Conservation (phyloP, 2,329 filamentous ascomycete species). For the Atkinsonella hypoxylon region DNA sequence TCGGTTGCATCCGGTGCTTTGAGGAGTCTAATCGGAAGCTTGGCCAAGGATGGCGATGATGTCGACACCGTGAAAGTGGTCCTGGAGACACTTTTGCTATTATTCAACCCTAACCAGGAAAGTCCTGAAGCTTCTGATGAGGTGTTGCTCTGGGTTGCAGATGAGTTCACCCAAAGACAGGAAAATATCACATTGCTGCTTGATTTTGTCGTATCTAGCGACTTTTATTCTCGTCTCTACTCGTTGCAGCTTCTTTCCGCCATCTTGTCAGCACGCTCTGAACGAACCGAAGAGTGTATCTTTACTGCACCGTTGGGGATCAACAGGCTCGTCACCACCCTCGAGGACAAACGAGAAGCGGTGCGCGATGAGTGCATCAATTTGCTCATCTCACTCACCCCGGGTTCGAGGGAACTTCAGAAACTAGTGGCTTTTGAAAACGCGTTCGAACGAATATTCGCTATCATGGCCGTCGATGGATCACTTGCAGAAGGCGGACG, state of each 20-base stretch:
- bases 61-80: slow-evolving; percentile 93
- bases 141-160: slow-evolving; percentile 88
- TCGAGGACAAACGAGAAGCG: slow-evolving; percentile 79
- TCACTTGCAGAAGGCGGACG: slow-evolving; percentile 72
- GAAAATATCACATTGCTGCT: slow-evolving; percentile 90
- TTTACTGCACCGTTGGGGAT: slow-evolving; percentile 82
- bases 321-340: slow-evolving; percentile 66
- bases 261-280: slow-evolving; percentile 73
- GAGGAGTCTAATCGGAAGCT: slow-evolving; percentile 70
- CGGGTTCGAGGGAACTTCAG: slow-evolving; percentile 76
- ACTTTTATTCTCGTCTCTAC: slow-evolving; percentile 88
- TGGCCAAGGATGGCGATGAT: slow-evolving; percentile 83
- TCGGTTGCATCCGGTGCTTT: slow-evolving; percentile 92
- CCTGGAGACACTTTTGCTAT: slow-evolving; percentile 86
- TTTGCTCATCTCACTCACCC: slow-evolving; percentile 81
- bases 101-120: slow-evolving; percentile 61
- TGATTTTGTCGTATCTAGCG: slow-evolving; percentile 73
- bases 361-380: slow-evolving; percentile 78
- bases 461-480: slow-evolving; percentile 71
- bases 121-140: slow-evolving; percentile 93
- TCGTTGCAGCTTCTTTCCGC: slow-evolving; percentile 79
- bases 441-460: slow-evolving; percentile 79
- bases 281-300: slow-evolving; percentile 89
- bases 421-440: slow-evolving; percentile 94
- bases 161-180: slow-evolving; percentile 95